Percentiles rank a stretch among this genome's conserved stretches.
Conservation (phyloP, 176 grass and related monocot genomes). For the Olyra latifolia region DNA sequence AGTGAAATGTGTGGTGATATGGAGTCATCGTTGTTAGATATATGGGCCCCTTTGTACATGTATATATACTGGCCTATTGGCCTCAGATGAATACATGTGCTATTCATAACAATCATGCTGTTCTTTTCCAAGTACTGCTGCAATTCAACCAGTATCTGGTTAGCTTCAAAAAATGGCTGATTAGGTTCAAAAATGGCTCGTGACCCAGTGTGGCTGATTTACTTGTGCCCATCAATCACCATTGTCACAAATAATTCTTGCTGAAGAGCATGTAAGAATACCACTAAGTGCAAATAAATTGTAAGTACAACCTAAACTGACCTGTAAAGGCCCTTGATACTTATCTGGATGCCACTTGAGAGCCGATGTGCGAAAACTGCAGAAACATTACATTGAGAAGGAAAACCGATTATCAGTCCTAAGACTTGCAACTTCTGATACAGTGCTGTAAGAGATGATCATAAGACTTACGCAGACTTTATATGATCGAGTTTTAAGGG, state of each 20-base stretch:
- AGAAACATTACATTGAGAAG: slow-evolving; percentile 5
- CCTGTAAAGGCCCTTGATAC: slow-evolving; percentile 80
- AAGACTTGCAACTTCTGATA: neutral
- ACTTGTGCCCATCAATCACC: neutral
- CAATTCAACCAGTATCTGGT: neutral
- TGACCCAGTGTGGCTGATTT: neutral
- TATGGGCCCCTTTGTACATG: too few species aligned
- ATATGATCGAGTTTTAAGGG: slow-evolving; percentile 66
- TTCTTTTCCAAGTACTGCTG: neutral
- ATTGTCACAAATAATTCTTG: neutral
- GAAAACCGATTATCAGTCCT: slow-evolving; percentile 4
- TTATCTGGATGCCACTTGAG: slow-evolving; percentile 97
- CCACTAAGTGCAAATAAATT: neutral
- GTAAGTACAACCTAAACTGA: slow-evolving; percentile 12
- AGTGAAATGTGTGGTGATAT: neutral
- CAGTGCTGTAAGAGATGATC: slow-evolving; percentile 7
- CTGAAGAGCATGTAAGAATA: neutral
- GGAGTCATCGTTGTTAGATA: neutral
- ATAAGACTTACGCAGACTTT: slow-evolving; percentile 75
- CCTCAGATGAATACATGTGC: too few species aligned
- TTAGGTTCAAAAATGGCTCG: neutral
- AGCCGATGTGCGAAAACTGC: slow-evolving; percentile 71
- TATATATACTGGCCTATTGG: too few species aligned
- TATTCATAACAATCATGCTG: too few species aligned
- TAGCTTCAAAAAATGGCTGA: neutral